Base-by-base conservation (phyloP, 768 basidiomycete genomes). In the Phlebiopsis flavidoalba region DNA sequence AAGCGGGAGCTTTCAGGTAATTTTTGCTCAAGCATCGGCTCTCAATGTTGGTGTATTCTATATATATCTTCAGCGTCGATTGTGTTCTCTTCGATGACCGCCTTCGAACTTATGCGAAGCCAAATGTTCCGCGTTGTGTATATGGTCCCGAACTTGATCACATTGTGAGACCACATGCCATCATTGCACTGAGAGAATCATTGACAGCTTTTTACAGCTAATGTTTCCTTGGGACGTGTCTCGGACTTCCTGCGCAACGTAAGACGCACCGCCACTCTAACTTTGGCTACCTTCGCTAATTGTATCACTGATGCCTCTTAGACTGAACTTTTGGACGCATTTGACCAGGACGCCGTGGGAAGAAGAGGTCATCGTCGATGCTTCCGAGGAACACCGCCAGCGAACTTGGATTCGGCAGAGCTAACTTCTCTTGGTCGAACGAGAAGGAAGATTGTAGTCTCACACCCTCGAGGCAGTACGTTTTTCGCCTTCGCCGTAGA, bases 191-290 rank as follows among this genome's bases (percentile, higher is more conserved):
- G 21, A 33, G 19, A 22, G 15, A 26, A 26, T 26, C 24, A 15
- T 35, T 60, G 37, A 47, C 33, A 8, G 5, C 21, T 26, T 15
- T 45, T 10, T n/a, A 36, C 14, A 70, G 84, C 78, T 46, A 85
- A 84, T 70, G 88, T 91, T 5, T 87, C 87, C 2, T 63, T 90
- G 10, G 80, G 83, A 58, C 82, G 89, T 46, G 63, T 84, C 31
- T 73, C 81, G 65, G 73, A 74, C 15, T 83, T 83, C 71, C 61
- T 83, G 31, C 63, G 69, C n/a, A 68, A 72, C 8, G 75, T 63
- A 53, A 2, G 63, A 57, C n/a, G n/a, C n/a, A n/a, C 8, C 11
- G 22, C 24, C n/a, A 15, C 37, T 8, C 3, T 19, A 3, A 47
- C 35, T 46, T 12, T 21, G 17, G 17, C 19, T n/a, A 21, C 10